phyloP scores from a whole-genome alignment of 2,329 filamentous ascomycete species.

The Botrytis tulipae region DNA sequence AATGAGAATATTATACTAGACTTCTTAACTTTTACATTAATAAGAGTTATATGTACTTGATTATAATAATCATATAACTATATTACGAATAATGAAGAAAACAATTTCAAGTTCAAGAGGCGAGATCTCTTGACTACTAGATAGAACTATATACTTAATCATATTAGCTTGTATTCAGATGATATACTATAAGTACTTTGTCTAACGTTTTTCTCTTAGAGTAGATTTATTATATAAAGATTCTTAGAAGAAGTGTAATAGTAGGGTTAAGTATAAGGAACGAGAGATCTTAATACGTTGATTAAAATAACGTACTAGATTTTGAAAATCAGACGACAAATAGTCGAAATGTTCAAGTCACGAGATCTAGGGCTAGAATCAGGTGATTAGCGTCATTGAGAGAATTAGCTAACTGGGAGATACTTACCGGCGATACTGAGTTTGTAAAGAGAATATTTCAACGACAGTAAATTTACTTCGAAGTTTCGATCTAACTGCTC shows the following conservation, averaged over 20 bases:
- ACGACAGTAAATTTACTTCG: too few species aligned
- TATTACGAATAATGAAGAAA: not conserved
- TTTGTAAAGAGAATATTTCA: too few species aligned
- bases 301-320: not conserved
- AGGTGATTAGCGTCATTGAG: not conserved
- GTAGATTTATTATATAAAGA: accelerated
- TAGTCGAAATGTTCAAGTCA: not conserved
- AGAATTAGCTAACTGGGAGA: not conserved
- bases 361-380: not conserved
- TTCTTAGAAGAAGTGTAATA: not conserved
- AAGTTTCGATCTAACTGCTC: too few species aligned
- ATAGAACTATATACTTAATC: not conserved
- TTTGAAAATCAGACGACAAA: not conserved
- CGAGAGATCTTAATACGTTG: not conserved
- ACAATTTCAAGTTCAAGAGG: not conserved
- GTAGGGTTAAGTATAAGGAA: accelerated
- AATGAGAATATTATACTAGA: too few species aligned
- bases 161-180: not conserved
- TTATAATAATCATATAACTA: not conserved
- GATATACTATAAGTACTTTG: not conserved
- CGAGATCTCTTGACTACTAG: not conserved
- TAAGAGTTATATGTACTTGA: accelerated
- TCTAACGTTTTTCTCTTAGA: accelerated
- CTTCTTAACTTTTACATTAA: too few species aligned
- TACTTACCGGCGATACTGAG: too few species aligned